Evolutionary conservation across 2,329 filamentous ascomycete species (phyloP).

Genomic region (Huntiella decipiens): DNA sequence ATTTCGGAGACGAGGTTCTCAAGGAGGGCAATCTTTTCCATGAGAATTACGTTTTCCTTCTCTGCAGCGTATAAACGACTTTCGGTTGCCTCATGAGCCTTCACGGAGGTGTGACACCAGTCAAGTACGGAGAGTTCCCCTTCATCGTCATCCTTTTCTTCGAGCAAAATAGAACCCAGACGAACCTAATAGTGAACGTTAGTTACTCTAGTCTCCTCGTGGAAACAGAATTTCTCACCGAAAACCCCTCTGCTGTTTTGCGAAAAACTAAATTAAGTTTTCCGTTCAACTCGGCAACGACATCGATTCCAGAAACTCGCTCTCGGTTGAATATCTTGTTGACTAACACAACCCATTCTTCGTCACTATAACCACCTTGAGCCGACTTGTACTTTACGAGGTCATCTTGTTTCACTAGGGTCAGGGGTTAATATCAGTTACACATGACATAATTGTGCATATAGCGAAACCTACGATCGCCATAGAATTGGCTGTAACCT

Average conservation of each 20-base stretch:
- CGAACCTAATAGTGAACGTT: conserved; percentile 26
- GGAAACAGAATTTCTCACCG: conserved; percentile 25
- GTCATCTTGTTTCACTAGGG: conserved; percentile 24
- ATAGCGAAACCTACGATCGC: conserved; percentile 15
- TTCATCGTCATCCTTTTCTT: conserved; percentile 34
- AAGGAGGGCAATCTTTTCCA: conserved; percentile 40
- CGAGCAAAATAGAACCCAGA: conserved; percentile 44
- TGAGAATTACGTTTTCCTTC: conserved; percentile 13
- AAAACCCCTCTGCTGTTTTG: conserved; percentile 48
- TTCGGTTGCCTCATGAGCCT: conserved; percentile 26
- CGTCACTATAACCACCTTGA: conserved; percentile 33
- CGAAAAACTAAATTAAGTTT: conserved; percentile 38
- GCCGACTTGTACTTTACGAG: conserved; percentile 32
- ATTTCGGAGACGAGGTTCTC: conserved; percentile 47
- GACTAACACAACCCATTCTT: conserved; percentile 50
- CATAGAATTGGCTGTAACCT: conserved; percentile 17
- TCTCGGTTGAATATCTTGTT: conserved; percentile 34
- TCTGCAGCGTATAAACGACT: conserved; percentile 24
- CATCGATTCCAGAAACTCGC: conserved; percentile 34
- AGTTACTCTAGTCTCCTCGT: no score
- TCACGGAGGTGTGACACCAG: conserved; percentile 45
- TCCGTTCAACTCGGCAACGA: conserved; percentile 36
- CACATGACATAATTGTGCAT: conserved; percentile 20
- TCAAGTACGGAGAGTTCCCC: conserved; percentile 36
- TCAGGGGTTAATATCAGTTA: conserved; percentile 7